Percentiles rank a stretch among this genome's conserved stretches.
These are phyloP conservation scores for Fragaria vesca DNA, from an alignment of 306 rosid species.

Conservation along the genomic window DNA sequence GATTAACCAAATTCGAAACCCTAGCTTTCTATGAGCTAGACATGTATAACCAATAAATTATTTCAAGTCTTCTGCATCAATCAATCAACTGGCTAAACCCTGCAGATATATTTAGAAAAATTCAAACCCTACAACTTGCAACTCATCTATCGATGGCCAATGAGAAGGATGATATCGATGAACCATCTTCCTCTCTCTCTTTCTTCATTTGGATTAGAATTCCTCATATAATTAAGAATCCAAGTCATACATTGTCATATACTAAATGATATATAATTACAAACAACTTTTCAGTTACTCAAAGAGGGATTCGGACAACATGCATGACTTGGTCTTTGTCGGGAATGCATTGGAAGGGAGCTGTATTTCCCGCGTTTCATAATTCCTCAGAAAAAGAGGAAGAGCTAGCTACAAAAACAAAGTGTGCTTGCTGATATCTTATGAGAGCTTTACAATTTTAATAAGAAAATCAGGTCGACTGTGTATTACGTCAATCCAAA, in stretches of 20 bases:
- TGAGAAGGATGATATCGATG: not conserved
- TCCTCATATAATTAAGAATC: not conserved
- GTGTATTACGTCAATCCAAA: not conserved
- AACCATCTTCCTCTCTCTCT: no score
- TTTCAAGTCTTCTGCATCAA: not conserved
- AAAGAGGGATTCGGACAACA: slow-evolving; percentile 19
- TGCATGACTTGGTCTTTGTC: slow-evolving; percentile 15
- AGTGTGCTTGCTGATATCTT: not conserved
- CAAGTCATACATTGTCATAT: not conserved
- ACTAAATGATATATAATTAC: not conserved
- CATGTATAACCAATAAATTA: not conserved
- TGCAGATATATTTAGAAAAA: not conserved
- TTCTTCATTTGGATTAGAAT: not conserved
- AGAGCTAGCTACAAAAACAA: not conserved
- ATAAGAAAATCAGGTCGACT: not conserved
- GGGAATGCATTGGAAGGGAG: not conserved
- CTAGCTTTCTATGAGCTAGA: not conserved
- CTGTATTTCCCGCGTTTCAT: not conserved
- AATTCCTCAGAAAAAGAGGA: not conserved
- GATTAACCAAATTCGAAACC: not conserved
- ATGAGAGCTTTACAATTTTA: not conserved
- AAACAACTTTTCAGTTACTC: slow-evolving; percentile 37
- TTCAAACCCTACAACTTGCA: not conserved
- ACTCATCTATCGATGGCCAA: slow-evolving; percentile 1
- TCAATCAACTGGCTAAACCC: not conserved